Evolutionary conservation across 2,329 filamentous ascomycete species (phyloP), one percentile per base, ranked within the genome.

Genomic region (Hymenoscyphus albidus): DNA sequence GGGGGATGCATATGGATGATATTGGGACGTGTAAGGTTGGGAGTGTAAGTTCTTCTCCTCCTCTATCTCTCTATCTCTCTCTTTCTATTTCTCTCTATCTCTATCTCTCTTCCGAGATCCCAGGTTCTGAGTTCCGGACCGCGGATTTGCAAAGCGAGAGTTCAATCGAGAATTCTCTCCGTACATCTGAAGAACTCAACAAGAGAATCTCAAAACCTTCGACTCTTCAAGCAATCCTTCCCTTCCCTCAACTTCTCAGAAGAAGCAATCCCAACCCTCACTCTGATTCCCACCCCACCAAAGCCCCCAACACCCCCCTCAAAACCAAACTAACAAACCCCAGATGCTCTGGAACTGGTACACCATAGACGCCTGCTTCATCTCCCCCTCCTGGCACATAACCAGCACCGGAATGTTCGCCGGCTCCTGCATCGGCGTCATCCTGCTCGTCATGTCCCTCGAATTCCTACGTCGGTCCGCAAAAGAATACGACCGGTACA

Each of bases 261-360:
- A 27, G 1, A 27, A 27, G 27, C 27, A 27, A 27, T 10, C 35
- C 9, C 35, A 35, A 35, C 5, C n/a, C 44, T 3, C 16, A 22
- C 18, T 18, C n/a, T 14, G 6, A 5, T 9, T 12, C 44, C 42
- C 42, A n/a, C 42, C 42, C 42, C 42, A 18, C 42, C 55, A 32
- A 59, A 58, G 16, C n/a, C 38, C 32, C 3, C 32, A 58, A 59
- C 35, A 38, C 0, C 31, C 9, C 31, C 14, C 44, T 31, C 12
- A 32, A 3, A 16, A 12, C 22, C 7, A 7, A 7, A 39, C 59
- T 61, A 51, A 61, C 44, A 61, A 14, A 51, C 18, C 12, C 31
- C 31, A 91, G 88, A 93, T 92, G 90, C 80, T 91, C 51, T 92
- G 89, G 88, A 93, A 92, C 76, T 91, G 88, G 88, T 82, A 90